Evolutionary conservation across 2,329 filamentous ascomycete species (phyloP).

Genomic region (Fusarium mexicanum): DNA sequence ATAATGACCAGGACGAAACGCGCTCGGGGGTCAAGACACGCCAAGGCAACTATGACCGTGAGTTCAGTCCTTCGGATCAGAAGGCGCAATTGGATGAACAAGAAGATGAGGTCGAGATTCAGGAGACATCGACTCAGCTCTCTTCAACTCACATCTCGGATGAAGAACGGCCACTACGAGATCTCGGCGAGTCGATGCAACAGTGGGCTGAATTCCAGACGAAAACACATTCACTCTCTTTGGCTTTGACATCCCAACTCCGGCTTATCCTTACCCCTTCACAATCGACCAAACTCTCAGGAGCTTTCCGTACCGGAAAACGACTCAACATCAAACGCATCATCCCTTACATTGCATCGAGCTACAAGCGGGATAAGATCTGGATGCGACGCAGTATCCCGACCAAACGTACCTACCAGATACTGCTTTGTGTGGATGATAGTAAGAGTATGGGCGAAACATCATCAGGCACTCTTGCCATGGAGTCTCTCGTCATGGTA

Average conservation of each 20-base stretch:
- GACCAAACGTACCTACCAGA: constrained; percentile 94
- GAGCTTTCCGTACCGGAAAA: constrained; percentile 96
- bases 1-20: constrained; percentile 62
- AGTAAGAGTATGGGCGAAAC: constrained; percentile 91
- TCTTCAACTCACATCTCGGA: constrained; percentile 76
- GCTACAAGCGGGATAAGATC: constrained; percentile 99
- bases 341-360: constrained; percentile 97
- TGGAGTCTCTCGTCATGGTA: constrained; percentile 94
- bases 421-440: constrained; percentile 97
- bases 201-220: constrained; percentile 89
- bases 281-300: constrained; percentile 93
- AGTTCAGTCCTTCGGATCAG: constrained; percentile 55
- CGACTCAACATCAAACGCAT: constrained; percentile 99
- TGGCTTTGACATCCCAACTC: constrained; percentile 91
- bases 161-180: constrained; percentile 54
- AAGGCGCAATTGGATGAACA: constrained; percentile 57
- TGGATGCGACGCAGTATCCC: constrained; percentile 97
- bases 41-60: constrained; percentile 67
- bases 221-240: constrained; percentile 84
- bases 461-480: constrained; percentile 79
- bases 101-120: constrained; percentile 58
- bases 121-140: constrained; percentile 70
- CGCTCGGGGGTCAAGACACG: constrained; percentile 69
- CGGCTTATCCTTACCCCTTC: constrained; percentile 95
- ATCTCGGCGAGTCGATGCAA: constrained; percentile 68